Conservation (phyloP, 129 eudicot species). For the Lonicera japonica region DNA sequence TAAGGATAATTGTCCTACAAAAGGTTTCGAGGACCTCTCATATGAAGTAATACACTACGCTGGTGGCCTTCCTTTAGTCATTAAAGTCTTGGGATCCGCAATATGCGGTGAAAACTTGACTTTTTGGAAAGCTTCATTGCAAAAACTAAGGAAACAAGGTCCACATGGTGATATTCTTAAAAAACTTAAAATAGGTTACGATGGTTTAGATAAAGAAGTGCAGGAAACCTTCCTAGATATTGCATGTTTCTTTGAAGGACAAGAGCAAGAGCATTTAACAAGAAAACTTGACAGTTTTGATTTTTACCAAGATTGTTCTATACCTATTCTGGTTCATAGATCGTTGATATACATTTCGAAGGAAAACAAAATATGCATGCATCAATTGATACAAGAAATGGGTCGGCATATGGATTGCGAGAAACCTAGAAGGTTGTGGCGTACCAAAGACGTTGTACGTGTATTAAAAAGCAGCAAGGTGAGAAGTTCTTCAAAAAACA, state of each 20-base stretch:
- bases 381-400: constrained; percentile 16
- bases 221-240: constrained; percentile 16
- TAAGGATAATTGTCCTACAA: background rate
- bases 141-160: no score
- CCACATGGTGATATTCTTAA: background rate
- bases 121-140: constrained; percentile 20
- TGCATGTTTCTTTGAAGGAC: constrained; percentile 23
- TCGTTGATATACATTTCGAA: no score
- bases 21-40: constrained; percentile 1
- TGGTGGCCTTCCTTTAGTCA: constrained; percentile 30
- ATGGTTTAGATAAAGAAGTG: background rate
- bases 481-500: background rate
- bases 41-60: constrained; percentile 6
- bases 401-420: constrained; percentile 8
- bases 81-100: constrained; percentile 30
- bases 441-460: background rate
- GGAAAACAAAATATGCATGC: no score
- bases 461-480: constrained; percentile 7
- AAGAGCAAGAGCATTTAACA: background rate
- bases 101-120: constrained; percentile 1
- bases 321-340: no score
- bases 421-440: constrained; percentile 8
- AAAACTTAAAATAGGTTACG: constrained; percentile 16
- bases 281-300: constrained; percentile 3
- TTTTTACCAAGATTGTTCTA: no score